These are phyloP conservation scores for Triticum turgidum DNA, from an alignment of 176 grass and related monocot genomes.

Conservation along the genomic window DNA sequence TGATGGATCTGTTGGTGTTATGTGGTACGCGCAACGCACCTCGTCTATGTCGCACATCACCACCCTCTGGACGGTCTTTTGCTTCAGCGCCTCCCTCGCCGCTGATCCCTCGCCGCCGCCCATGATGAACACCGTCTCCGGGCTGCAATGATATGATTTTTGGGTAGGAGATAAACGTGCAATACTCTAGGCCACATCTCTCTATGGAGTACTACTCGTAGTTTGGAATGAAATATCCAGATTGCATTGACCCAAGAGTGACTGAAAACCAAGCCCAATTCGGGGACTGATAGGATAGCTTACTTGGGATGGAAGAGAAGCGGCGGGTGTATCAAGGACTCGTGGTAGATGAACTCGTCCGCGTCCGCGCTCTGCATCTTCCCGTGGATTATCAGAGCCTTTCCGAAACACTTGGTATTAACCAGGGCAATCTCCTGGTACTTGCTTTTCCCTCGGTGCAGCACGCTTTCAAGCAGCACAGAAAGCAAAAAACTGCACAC, in stretches of 20 bases:
- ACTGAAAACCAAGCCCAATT: not conserved
- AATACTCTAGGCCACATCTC: too few species aligned
- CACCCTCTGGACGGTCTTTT: constrained; percentile 39
- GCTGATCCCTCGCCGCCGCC: constrained; percentile 78
- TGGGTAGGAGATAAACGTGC: too few species aligned
- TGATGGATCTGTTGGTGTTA: not conserved
- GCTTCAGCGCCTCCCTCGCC: constrained; percentile 64
- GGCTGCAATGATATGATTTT: constrained; percentile 31
- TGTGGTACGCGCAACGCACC: not conserved
- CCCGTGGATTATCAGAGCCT: constrained; percentile 74
- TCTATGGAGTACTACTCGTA: too few species aligned
- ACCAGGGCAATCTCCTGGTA: constrained; percentile 78
- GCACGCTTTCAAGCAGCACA: constrained; percentile 37
- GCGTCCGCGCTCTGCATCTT: constrained; percentile 85
- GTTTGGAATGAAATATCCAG: too few species aligned
- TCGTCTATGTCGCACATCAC: constrained; percentile 83
- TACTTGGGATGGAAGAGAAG: constrained; percentile 66
- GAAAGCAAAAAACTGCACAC: too few species aligned
- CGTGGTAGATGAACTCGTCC: constrained; percentile 90
- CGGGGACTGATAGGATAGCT: too few species aligned
- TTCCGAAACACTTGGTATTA: constrained; percentile 82
- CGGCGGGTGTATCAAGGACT: constrained; percentile 63
- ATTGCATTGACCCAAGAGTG: not conserved
- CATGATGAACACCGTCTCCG: constrained; percentile 72
- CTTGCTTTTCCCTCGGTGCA: constrained; percentile 60